phyloP scores from a whole-genome alignment of 78 protist species.

The Reticulomyxa filosa region DNA sequence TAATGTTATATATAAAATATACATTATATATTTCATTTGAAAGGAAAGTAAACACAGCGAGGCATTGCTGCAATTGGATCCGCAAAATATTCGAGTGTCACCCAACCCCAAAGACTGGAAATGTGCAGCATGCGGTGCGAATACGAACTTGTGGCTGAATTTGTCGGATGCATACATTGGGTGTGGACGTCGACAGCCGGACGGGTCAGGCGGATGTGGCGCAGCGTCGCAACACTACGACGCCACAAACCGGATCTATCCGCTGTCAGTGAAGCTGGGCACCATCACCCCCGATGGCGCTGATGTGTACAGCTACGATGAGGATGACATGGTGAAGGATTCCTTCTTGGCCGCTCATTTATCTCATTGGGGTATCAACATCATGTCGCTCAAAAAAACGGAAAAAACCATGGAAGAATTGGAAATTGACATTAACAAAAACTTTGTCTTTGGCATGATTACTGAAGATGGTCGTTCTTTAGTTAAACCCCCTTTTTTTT shows the following conservation, averaged over 20 bases:
- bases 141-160: slow-evolving; percentile 76
- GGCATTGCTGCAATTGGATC: no score
- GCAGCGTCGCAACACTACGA: slow-evolving; percentile 65
- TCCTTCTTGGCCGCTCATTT: slow-evolving; percentile 60
- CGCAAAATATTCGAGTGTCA: no score
- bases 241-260: slow-evolving; percentile 19
- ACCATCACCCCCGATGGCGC: slow-evolving; percentile 71
- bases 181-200: slow-evolving; percentile 57
- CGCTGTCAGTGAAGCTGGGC: slow-evolving; percentile 77
- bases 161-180: slow-evolving; percentile 61
- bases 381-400: slow-evolving; percentile 38
- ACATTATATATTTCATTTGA: no score
- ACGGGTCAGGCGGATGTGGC: slow-evolving; percentile 64
- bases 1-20: no score
- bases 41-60: no score
- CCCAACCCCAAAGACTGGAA: background rate
- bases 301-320: slow-evolving; percentile 50
- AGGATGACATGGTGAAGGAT: slow-evolving; percentile 43
- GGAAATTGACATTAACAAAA: slow-evolving; percentile 45
- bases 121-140: slow-evolving; percentile 18
- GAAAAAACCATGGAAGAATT: slow-evolving; percentile 72
- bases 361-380: slow-evolving; percentile 63
- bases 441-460: slow-evolving; percentile 39
- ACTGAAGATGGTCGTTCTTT: no score
- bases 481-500: no score